Evolutionary conservation across 176 grass and related monocot genomes (phyloP).

Genomic region (Ensete glaucum): DNA sequence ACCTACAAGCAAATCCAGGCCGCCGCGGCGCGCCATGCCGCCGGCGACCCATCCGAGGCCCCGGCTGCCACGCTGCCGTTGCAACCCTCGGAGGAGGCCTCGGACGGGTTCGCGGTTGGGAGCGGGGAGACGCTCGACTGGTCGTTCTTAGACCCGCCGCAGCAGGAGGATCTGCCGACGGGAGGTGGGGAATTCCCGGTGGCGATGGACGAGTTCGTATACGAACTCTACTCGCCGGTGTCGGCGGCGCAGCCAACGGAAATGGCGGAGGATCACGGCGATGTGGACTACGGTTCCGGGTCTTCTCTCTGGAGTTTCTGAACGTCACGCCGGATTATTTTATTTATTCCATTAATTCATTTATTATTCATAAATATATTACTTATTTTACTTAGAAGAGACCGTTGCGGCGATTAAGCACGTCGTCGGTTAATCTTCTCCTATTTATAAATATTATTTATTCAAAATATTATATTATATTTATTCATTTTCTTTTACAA

Average conservation of each 20-base stretch:
- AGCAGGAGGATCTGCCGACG: background rate
- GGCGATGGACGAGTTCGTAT: background rate
- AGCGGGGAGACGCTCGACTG: background rate
- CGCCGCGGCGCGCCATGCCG: background rate
- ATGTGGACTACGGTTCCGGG: background rate
- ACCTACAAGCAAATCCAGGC: background rate
- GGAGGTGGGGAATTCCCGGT: background rate
- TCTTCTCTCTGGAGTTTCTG: conserved; percentile 2
- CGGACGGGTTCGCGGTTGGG: background rate
- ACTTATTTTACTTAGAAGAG: too few relatives aligned
- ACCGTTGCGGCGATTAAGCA: too few relatives aligned
- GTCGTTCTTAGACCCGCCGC: conserved; percentile 1
- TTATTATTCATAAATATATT: background rate
- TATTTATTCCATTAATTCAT: background rate
- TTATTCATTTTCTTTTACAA: too few relatives aligned
- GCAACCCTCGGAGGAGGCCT: background rate
- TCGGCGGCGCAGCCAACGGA: background rate
- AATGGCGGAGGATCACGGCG: background rate
- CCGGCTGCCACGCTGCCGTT: background rate
- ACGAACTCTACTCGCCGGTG: background rate
- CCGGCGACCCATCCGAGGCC: background rate
- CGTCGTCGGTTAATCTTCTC: too few relatives aligned
- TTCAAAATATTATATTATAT: too few relatives aligned
- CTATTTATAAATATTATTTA: too few relatives aligned
- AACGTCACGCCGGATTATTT: background rate